phyloP scores from a whole-genome alignment of 2,329 filamentous ascomycete species.

The Trichoderma sp. region DNA sequence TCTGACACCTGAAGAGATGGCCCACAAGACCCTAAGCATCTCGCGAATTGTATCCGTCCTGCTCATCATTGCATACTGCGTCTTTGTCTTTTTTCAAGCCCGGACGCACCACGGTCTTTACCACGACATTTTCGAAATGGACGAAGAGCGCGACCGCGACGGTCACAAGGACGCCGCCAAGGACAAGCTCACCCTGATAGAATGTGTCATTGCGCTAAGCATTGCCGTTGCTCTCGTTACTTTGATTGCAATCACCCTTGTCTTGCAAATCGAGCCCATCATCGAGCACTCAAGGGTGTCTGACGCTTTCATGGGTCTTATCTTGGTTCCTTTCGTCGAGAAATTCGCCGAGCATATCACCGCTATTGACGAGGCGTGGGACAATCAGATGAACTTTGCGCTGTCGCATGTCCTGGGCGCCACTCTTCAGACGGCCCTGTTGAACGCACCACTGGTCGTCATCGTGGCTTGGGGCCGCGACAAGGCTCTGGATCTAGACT shows the following conservation, averaged over 20 bases:
- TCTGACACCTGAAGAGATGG: conserved; percentile 44
- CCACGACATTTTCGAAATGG: conserved; percentile 69
- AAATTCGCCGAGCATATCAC: conserved; percentile 72
- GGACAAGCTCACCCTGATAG: conserved; percentile 65
- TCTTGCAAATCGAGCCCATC: conserved; percentile 61
- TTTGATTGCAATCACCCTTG: conserved; percentile 67
- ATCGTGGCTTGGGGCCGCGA: conserved; percentile 69
- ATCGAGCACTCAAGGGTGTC: conserved; percentile 36
- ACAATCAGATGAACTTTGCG: conserved; percentile 62
- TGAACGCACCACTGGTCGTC: conserved; percentile 73
- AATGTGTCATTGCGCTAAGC: conserved; percentile 60
- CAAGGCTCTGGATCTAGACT: conserved; percentile 68
- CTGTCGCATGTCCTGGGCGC: conserved; percentile 72
- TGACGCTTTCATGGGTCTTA: conserved; percentile 51
- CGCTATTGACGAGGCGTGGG: conserved; percentile 69
- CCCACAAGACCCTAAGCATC: conserved; percentile 60
- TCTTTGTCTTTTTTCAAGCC: conserved; percentile 74
- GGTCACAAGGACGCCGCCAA: conserved; percentile 59
- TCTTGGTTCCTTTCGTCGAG: conserved; percentile 67
- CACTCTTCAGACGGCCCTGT: conserved; percentile 72
- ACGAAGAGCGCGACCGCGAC: conserved; percentile 69
- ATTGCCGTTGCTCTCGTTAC: conserved; percentile 62
- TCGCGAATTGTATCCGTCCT: conserved; percentile 67
- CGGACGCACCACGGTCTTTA: conserved; percentile 76
- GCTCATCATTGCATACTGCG: conserved; percentile 52